A percentile compares a stretch with the other conserved stretches of the same genome.
Evolutionary conservation across 2,329 filamentous ascomycete species (phyloP).

Genomic region (Cladophialophora exuberans): DNA sequence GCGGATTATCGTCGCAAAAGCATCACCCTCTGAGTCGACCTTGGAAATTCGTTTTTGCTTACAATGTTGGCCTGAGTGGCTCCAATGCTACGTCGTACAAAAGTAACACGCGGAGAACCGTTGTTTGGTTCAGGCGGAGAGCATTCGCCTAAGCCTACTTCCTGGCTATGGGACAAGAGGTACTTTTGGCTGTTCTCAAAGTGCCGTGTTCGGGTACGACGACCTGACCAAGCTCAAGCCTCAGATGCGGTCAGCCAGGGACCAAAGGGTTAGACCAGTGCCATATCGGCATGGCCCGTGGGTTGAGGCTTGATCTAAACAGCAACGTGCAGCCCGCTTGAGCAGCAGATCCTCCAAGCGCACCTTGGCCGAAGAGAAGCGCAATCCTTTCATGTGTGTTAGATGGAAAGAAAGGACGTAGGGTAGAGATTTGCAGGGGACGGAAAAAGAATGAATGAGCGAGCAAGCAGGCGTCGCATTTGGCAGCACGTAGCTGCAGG

Average conservation of each 20-base stretch:
- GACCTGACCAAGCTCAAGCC: background rate
- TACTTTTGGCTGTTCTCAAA: too few relatives aligned
- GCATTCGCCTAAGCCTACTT: background rate
- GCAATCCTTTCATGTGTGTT: conserved; percentile 3
- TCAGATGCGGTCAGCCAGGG: background rate
- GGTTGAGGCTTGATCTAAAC: conserved; percentile 15
- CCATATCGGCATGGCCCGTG: conserved; percentile 15
- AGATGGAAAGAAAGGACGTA: background rate
- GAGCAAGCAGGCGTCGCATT: too few relatives aligned
- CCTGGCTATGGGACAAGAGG: background rate
- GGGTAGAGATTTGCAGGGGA: background rate
- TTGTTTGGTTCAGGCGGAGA: conserved; percentile 8
- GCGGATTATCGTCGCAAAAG: too few relatives aligned
- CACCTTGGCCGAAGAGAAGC: conserved; percentile 14
- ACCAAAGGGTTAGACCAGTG: conserved; percentile 7
- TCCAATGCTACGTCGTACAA: conserved; percentile 26
- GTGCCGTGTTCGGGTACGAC: too few relatives aligned
- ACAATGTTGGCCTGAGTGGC: conserved; percentile 6
- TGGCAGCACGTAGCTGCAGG: too few relatives aligned
- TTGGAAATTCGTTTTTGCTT: background rate
- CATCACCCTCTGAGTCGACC: background rate
- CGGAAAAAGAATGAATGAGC: background rate
- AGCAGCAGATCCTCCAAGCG: conserved; percentile 13
- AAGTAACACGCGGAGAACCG: conserved; percentile 3
- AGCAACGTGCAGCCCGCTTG: conserved; percentile 20